phyloP scores from a whole-genome alignment of 306 rosid species.

The cucumber (Cucumis sativus) region DNA sequence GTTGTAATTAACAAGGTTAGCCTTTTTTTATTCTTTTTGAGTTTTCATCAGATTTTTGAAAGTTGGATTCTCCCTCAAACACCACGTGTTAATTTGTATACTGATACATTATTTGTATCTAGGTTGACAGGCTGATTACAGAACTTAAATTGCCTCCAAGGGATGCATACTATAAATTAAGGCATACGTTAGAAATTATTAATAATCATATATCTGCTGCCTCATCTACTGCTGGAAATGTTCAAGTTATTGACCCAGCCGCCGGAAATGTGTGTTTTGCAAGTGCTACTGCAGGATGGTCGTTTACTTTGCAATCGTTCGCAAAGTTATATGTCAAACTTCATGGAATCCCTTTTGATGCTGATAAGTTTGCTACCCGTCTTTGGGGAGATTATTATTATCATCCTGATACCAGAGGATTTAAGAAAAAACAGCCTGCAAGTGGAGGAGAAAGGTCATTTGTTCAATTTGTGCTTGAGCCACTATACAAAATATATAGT shows the following conservation, averaged over 20 bases:
- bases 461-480: conserved; percentile 90
- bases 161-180: conserved; percentile 88
- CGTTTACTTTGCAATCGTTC: conserved; percentile 87
- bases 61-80: neutral
- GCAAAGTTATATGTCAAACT: conserved; percentile 78
- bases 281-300: conserved; percentile 96
- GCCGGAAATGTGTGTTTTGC: conserved; percentile 97
- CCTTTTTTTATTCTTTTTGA: neutral
- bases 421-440: conserved; percentile 76
- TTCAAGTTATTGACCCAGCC: conserved; percentile 75
- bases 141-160: conserved; percentile 91
- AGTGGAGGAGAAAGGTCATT: conserved; percentile 91
- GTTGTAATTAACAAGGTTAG: conserved; percentile 87
- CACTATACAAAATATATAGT: conserved; percentile 84
- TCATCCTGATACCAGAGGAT: conserved; percentile 65
- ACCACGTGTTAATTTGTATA: neutral
- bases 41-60: conserved; percentile 3
- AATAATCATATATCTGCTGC: conserved; percentile 78
- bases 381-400: conserved; percentile 91
- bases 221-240: conserved; percentile 80
- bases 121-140: conserved; percentile 95
- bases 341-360: conserved; percentile 70
- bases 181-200: conserved; percentile 88
- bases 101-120: conserved; percentile 1
- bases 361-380: conserved; percentile 73